A percentile compares a stretch with the other conserved stretches of the same genome.
Conservation (phyloP, 2,329 filamentous ascomycete genomes). For the Nannizzia gypsea region DNA sequence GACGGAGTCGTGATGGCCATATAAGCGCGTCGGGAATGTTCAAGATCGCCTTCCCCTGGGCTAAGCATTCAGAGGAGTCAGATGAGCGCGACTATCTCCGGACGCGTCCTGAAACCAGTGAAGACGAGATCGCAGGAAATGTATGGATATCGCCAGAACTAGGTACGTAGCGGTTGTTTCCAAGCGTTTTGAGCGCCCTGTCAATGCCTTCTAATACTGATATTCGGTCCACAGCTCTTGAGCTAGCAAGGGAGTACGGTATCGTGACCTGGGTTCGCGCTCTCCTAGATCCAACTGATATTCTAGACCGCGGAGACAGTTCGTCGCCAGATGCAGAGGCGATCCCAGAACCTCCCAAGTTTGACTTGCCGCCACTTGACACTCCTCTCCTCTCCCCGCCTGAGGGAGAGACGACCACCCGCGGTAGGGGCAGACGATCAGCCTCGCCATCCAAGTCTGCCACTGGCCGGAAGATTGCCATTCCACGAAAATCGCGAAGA, state of each 20-base stretch:
- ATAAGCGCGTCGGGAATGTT: conserved; percentile 59
- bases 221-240: conserved; percentile 49
- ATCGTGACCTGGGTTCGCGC: conserved; percentile 81
- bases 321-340: conserved; percentile 50
- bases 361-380: conserved; percentile 46
- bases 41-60: conserved; percentile 57
- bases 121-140: conserved; percentile 89
- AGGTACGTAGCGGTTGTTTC: conserved; percentile 32
- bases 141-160: conserved; percentile 81
- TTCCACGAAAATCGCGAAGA: conserved; percentile 44
- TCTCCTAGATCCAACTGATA: conserved; percentile 78
- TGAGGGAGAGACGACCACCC: conserved; percentile 21
- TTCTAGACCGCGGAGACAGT: conserved; percentile 27
- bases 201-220: conserved; percentile 15
- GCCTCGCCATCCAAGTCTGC: conserved; percentile 42
- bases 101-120: conserved; percentile 64
- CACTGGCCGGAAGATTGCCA: conserved; percentile 41
- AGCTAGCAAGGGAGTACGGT: conserved; percentile 74
- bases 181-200: background rate
- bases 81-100: conserved; percentile 65
- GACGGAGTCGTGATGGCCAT: conserved; percentile 54
- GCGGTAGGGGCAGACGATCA: conserved; percentile 46
- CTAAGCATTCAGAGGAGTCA: conserved; percentile 47
- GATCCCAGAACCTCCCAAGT: conserved; percentile 72
- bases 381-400: conserved; percentile 22